phyloP scores from a whole-genome alignment of 805 yeast genomes.

The Starmera pachycereana region DNA sequence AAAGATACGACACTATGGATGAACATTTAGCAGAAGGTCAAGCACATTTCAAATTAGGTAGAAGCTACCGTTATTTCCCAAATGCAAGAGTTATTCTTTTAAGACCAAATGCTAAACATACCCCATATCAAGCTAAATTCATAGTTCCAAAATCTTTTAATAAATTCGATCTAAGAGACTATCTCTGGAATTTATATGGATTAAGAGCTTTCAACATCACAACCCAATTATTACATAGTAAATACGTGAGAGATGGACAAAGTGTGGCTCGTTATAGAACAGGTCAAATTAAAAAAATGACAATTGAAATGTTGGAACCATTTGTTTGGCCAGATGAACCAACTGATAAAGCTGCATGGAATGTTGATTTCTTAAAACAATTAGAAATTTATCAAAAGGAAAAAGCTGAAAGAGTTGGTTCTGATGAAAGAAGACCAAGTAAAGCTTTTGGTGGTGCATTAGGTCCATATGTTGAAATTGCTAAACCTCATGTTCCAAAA shows the following conservation, averaged over 20 bases:
- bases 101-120: conserved; percentile 91
- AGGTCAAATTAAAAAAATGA: conserved; percentile 89
- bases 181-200: conserved; percentile 83
- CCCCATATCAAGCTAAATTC: conserved; percentile 95
- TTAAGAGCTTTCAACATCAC: conserved; percentile 83
- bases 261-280: conserved; percentile 60
- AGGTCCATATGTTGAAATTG: conserved; percentile 48
- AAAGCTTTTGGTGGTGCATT: conserved; percentile 62
- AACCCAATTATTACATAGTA: conserved; percentile 71
- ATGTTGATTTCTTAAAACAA: conserved; percentile 32
- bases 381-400: conserved; percentile 42
- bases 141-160: conserved; percentile 90
- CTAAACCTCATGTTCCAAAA: conserved; percentile 56
- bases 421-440: conserved; percentile 59
- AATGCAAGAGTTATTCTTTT: conserved; percentile 70
- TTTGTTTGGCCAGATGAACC: conserved; percentile 86
- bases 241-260: conserved; percentile 48
- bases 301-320: conserved; percentile 91
- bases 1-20: no score
- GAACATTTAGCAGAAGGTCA: conserved; percentile 44
- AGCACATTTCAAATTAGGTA: conserved; percentile 81
- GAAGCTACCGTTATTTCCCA: conserved; percentile 70
- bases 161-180: conserved; percentile 90
- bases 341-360: conserved; percentile 29
- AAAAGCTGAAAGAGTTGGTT: conserved; percentile 41